Percentiles rank a stretch among this genome's conserved stretches.
Conservation (phyloP, 1,284 basidiomycete genomes). For the Stygiomarasmius scandens region DNA sequence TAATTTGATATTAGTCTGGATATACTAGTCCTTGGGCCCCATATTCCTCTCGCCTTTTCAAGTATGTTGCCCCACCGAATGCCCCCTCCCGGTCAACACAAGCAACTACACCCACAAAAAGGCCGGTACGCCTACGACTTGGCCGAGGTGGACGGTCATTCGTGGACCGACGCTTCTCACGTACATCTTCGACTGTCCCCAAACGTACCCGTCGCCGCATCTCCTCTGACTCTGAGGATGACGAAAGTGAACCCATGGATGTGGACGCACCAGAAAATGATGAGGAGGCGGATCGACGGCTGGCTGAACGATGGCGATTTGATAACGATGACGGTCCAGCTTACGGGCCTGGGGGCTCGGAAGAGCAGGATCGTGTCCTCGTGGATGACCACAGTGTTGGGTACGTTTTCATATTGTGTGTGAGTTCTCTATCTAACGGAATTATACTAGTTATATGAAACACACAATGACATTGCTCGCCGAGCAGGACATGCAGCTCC, state of each 20-base stretch:
- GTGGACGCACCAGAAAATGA: slow-evolving; percentile 41
- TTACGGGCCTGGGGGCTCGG: slow-evolving; percentile 60
- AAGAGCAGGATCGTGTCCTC: slow-evolving; percentile 68
- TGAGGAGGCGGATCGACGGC: slow-evolving; percentile 40
- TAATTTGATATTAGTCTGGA: slow-evolving; percentile 47
- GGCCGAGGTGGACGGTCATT: slow-evolving; percentile 84
- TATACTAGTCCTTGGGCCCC: slow-evolving; percentile 58
- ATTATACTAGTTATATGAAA: slow-evolving; percentile 50
- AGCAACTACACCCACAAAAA: slow-evolving; percentile 35
- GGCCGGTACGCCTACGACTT: slow-evolving; percentile 71
- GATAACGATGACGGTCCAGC: slow-evolving; percentile 66
- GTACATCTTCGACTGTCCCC: slow-evolving; percentile 28
- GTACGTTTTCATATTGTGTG: slow-evolving; percentile 39
- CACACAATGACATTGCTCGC: slow-evolving; percentile 57
- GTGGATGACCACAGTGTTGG: slow-evolving; percentile 70
- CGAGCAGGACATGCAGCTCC: slow-evolving; percentile 44
- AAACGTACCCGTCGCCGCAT: slow-evolving; percentile 10
- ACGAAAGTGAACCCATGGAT: slow-evolving; percentile 34
- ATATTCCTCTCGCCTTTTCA: slow-evolving; percentile 63
- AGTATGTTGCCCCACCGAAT: slow-evolving; percentile 48
- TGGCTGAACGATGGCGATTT: slow-evolving; percentile 71
- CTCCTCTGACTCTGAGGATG: slow-evolving; percentile 25
- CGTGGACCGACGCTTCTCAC: slow-evolving; percentile 68
- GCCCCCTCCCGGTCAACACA: slow-evolving; percentile 38
- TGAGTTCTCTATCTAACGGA: slow-evolving; percentile 11